A percentile compares a stretch with the other conserved stretches of the same genome.
phyloP scores from a whole-genome alignment of 208 protist genomes.

The Acanthamoeba royreba region DNA sequence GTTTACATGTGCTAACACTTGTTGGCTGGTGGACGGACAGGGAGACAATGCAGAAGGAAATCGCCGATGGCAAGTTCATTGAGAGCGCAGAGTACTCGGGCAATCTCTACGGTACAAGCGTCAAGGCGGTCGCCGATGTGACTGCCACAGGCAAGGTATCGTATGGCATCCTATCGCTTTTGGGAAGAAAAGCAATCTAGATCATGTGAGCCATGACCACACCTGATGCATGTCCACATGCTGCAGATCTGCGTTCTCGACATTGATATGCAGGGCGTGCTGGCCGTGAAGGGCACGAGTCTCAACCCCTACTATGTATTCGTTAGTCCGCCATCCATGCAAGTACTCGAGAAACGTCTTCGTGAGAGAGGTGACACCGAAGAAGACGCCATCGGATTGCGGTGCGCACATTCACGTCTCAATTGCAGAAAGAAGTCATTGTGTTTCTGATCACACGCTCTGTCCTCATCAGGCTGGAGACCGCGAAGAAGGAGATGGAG shows the following conservation, averaged over 20 bases:
- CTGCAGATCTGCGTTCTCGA: conserved; percentile 77
- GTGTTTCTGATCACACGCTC: neutral
- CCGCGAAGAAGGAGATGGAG: conserved; percentile 68
- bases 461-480: conserved; percentile 47
- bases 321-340: conserved; percentile 62
- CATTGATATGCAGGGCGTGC: conserved; percentile 80
- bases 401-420: too few relatives aligned
- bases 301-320: conserved; percentile 67
- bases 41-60: conserved; percentile 69
- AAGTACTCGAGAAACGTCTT: conserved; percentile 69
- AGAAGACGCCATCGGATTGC: conserved; percentile 67
- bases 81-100: conserved; percentile 77
- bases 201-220: neutral
- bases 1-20: too few relatives aligned
- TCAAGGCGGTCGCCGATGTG: conserved; percentile 52
- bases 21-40: too few relatives aligned
- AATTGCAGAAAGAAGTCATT: too few relatives aligned
- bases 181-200: neutral
- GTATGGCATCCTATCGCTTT: neutral
- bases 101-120: conserved; percentile 81
- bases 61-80: conserved; percentile 73
- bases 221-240: neutral
- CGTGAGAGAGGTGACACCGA: conserved; percentile 73
- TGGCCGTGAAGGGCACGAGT: conserved; percentile 53
- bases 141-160: neutral